Base-by-base conservation (phyloP, 352 stramenopile genomes). In the Globisporangium uncinulatum region DNA sequence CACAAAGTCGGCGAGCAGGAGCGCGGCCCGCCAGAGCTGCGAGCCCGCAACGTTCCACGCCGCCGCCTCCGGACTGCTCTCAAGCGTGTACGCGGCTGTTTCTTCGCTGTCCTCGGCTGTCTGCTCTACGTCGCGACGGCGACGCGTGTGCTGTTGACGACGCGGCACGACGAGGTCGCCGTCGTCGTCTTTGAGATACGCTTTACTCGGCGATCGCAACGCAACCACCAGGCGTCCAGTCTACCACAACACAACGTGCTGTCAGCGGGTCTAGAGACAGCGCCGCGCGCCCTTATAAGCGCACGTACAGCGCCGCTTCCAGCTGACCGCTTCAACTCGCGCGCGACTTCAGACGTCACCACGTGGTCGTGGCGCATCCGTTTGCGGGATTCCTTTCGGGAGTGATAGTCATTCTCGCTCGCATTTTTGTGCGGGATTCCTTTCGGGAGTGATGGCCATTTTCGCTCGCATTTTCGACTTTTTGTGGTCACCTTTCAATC, bases 1-100 rank as follows among this genome's bases (percentile, higher is more conserved):
- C 20, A 89, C 58, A 50, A 72, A 84, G 50, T 88, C 77, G 6
- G 70, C 70, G 19, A 88, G 57, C 19, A 88, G 56, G 21, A 88
- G 68, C 21, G 80, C 76, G 50, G 72, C 77, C 32, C 75, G 70
- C 77, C 80, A 82, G 48, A 82, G 56, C 46, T 84, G 72, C 19
- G 69, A 69, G 14, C 74, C 69, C 17, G 72, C 70, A 34, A 61
- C 59, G 32, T 74, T 42, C 67, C 70, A 79, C 21, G 67, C 54
- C 21, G 51, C 71, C 2, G 44, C 54, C 3, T 21, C 21, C n/a
- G 41, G 32, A 15, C 42, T 52, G 24, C 42, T 58, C 42, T 47
- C 42, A 2, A 47, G 42, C 7, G 42, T 47, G 15, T 47, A 47
- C n/a, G n/a, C 21, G 42, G 21, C 3, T 36, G n/a, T 29, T 21